Base-by-base conservation (phyloP, 495 filamentous ascomycete genomes). In the Talaromyces borbonicus region DNA sequence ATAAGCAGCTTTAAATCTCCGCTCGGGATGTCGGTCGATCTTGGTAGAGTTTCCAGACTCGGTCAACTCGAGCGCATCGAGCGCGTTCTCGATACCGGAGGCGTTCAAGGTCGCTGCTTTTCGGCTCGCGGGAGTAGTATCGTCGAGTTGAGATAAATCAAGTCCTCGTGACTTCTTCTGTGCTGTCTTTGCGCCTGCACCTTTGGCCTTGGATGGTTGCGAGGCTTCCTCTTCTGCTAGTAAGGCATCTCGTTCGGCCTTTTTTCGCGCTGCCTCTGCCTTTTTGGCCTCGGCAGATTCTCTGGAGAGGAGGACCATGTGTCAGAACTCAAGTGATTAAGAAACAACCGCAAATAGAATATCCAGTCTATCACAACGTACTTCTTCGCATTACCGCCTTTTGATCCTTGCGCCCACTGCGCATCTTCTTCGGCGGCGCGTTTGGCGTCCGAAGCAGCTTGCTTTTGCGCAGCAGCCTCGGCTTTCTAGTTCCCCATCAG, bases 261-360 rank as follows among this genome's bases (percentile, higher is more conserved):
- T 94, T 63, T 90, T 94, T 39, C 81, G 78, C 1, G 87, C 87
- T 19, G 73, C 77, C 61, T 95, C 88, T 49, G 82, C 83, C 56
- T 87, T 88, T 68, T 95, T 96, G 37, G 78, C 76, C 35, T 84
- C 87, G 50, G 85, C 84, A 42, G 85, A 81, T 51, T 93, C 88
- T 62, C 87, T 94, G 55, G 57, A 23, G n/a, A n/a, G n/a, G n/a
- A n/a, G n/a, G n/a, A n/a, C n/a, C n/a, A n/a, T n/a, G n/a, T n/a
- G n/a, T n/a, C n/a, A n/a, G n/a, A n/a, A n/a, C n/a, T n/a, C n/a
- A n/a, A n/a, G n/a, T n/a, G n/a, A n/a, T n/a, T n/a, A n/a, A n/a
- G n/a, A n/a, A n/a, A n/a, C n/a, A n/a, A n/a, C n/a, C n/a, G n/a
- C n/a, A n/a, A n/a, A n/a, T n/a, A n/a, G n/a, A n/a, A n/a, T n/a